Percentiles rank a stretch among this genome's conserved stretches.
These are phyloP conservation scores for Mesembryanthemum crystallinum DNA, from an alignment of 148 eudicot genomes.

Conservation along the genomic window DNA sequence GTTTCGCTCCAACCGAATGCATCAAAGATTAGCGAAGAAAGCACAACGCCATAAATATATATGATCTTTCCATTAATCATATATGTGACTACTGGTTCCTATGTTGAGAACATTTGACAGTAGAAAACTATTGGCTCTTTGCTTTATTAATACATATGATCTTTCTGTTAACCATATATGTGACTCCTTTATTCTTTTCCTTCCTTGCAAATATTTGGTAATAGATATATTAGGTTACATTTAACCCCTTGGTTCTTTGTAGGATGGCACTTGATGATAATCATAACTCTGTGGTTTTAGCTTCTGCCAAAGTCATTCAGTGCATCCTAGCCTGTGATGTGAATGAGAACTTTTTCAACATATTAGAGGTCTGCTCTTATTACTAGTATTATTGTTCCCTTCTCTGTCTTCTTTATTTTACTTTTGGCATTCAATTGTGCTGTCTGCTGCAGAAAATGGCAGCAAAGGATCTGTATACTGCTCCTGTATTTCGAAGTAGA, in stretches of 20 bases:
- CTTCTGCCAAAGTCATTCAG: conserved; percentile 76
- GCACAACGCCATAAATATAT: too few species aligned
- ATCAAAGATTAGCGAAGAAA: too few species aligned
- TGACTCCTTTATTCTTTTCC: conserved; percentile 4
- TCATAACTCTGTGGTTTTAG: conserved; percentile 75
- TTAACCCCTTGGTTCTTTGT: conserved; percentile 8
- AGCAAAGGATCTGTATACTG: conserved; percentile 54
- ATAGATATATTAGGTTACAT: neutral
- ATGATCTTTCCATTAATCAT: too few species aligned
- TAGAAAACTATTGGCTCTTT: neutral
- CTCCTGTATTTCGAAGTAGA: conserved; percentile 86
- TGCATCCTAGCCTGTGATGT: conserved; percentile 62
- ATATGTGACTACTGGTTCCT: too few species aligned
- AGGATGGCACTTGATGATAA: conserved; percentile 94
- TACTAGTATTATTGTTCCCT: neutral
- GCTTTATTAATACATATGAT: neutral
- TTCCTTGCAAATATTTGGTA: conserved; percentile 4
- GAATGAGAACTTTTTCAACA: conserved; percentile 58
- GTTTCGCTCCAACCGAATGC: too few species aligned
- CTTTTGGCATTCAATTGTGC: neutral
- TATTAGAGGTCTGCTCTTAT: conserved; percentile 54
- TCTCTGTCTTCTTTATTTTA: neutral
- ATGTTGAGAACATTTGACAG: too few species aligned
- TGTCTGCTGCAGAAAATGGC: conserved; percentile 51
- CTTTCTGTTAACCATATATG: neutral